Base-by-base conservation (phyloP, 495 filamentous ascomycete species). In the Neurospora sp. region DNA sequence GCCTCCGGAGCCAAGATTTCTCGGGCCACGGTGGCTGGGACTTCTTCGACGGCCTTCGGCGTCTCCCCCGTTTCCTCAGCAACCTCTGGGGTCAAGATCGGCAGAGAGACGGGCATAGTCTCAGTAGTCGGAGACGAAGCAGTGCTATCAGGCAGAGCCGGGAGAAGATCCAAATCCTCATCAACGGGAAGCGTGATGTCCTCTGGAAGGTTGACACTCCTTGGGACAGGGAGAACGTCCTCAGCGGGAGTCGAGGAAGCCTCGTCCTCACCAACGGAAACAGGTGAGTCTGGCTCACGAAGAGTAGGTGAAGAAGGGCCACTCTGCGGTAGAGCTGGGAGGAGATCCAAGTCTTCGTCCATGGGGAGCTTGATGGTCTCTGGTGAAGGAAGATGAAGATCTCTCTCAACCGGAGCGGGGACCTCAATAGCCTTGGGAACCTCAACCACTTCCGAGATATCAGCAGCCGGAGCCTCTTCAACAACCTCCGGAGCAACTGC, bases 91-190 rank as follows among this genome's bases (percentile, higher is more conserved):
- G 8, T 3, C 44, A 1, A 48, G 44, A 10, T 70, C 40, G 53
- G 35, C n/a, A 42, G 42, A 8, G 72, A 72, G 1, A 27, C 14
- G 20, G 27, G 70, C 48, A 40, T 42, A 8, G 69, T 77, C 44
- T 75, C 76, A 22, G 70, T 74, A 59, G 75, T 70, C 8, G 74
- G 68, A 16, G 73, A 37, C 16, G 40, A 3, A 3, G 38, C 10
- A 40, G 7, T n/a, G 17, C 65, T 61, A 22, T 22, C 45, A 7
- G 44, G 44, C 10, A 65, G 6, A n/a, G 48, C 20, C 0, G 70
- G 73, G 8, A 71, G 44, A 1, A 35, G 9, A 65, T 74, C 31
- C 39, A 65, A 20, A 1, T 39, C 44, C 4, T 70, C 70, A 44
- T 22, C 73, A 5, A 20, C 22, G 3, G 31, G n/a, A 1, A 45